These are phyloP conservation scores for Arctostaphylos glauca DNA, from an alignment of 148 eudicot species.

Conservation along the genomic window DNA sequence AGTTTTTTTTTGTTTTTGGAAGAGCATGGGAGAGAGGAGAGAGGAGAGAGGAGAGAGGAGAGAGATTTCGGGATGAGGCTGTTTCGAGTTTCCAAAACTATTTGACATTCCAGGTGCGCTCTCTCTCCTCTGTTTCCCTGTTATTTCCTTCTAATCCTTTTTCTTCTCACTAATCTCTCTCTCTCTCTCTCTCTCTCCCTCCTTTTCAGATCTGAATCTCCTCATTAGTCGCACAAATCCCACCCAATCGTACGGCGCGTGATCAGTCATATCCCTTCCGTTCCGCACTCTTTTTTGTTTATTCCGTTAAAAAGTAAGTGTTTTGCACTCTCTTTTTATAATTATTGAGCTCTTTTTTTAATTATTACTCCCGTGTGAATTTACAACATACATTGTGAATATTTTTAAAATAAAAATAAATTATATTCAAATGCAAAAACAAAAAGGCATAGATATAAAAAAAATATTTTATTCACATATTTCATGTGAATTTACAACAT, in stretches of 20 bases:
- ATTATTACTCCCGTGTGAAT: too few relatives aligned
- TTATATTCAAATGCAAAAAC: too few relatives aligned
- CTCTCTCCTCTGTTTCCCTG: background rate
- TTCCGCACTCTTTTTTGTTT: background rate
- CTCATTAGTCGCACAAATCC: background rate
- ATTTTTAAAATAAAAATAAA: too few relatives aligned
- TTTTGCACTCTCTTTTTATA: too few relatives aligned
- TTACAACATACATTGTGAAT: too few relatives aligned
- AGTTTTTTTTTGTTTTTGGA: background rate
- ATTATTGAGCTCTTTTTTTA: too few relatives aligned
- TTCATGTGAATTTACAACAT: background rate
- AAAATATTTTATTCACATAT: background rate
- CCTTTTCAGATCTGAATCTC: conserved; percentile 18
- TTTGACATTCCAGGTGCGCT: background rate
- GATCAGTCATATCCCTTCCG: background rate
- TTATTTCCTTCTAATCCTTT: background rate
- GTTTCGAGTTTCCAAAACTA: background rate
- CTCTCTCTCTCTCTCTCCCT: background rate
- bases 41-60: too few relatives aligned
- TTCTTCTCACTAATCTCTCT: background rate
- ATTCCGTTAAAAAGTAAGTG: too few relatives aligned
- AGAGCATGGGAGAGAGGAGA: background rate
- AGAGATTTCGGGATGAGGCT: background rate
- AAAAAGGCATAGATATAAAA: too few relatives aligned
- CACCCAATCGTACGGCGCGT: background rate